A percentile compares a stretch with the other conserved stretches of the same genome.
phyloP scores from a whole-genome alignment of 805 yeast species.

The Yamadazyma phyllophila region DNA sequence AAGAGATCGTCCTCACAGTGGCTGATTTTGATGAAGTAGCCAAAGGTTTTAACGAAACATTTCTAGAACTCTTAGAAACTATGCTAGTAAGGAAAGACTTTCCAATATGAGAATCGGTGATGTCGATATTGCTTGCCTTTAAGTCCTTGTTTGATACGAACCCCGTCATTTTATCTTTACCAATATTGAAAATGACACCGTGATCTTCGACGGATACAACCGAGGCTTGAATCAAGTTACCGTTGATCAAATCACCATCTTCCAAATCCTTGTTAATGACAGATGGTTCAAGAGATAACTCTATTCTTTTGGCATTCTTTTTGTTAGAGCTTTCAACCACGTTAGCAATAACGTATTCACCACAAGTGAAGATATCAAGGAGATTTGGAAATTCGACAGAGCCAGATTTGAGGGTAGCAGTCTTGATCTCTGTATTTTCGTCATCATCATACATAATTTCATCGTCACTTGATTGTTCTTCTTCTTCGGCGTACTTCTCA shows the following conservation, averaged over 20 bases:
- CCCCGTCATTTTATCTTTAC: slow-evolving; percentile 56
- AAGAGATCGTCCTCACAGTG: slow-evolving; percentile 54
- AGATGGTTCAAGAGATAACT: slow-evolving; percentile 71
- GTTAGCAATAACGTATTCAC: slow-evolving; percentile 84
- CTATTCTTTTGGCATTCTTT: slow-evolving; percentile 55
- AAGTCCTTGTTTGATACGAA: slow-evolving; percentile 75
- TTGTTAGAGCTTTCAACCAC: slow-evolving; percentile 55
- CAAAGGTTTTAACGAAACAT: slow-evolving; percentile 54
- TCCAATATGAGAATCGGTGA: slow-evolving; percentile 47
- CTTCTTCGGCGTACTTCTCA: slow-evolving; percentile 51
- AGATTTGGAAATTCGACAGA: slow-evolving; percentile 55
- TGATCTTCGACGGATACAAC: slow-evolving; percentile 87
- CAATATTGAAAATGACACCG: slow-evolving; percentile 77
- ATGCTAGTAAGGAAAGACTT: slow-evolving; percentile 65
- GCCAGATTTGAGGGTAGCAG: slow-evolving; percentile 19
- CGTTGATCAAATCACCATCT: slow-evolving; percentile 62
- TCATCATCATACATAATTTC: slow-evolving; percentile 32
- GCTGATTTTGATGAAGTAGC: slow-evolving; percentile 43
- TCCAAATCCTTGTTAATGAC: slow-evolving; percentile 60
- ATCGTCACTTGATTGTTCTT: slow-evolving; percentile 37
- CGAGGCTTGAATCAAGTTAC: slow-evolving; percentile 70
- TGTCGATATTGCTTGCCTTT: slow-evolving; percentile 28
- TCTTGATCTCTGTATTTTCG: slow-evolving; percentile 18
- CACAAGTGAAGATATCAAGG: slow-evolving; percentile 54
- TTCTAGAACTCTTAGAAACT: slow-evolving; percentile 45